Base-by-base conservation (phyloP, 345 rosid genomes). In the Schrenkiella parvula region DNA sequence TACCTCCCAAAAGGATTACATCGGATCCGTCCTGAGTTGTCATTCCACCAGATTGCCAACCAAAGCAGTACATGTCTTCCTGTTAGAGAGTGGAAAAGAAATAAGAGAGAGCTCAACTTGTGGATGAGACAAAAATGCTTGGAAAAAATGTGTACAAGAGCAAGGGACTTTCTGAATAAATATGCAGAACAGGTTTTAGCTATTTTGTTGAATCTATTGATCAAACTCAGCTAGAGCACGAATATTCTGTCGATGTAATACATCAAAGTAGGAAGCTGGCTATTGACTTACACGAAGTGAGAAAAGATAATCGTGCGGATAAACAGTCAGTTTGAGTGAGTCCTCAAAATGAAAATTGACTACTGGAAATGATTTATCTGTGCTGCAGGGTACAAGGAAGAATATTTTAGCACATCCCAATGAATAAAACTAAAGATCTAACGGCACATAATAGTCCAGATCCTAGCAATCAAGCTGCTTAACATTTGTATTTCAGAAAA, bases 1-100 rank as follows among this genome's bases (percentile, higher is more conserved):
- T 86, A 89, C 98, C 97, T 86, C 98, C 98, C 79, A 93, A 77
- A 46, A 93, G 88, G 70, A 85, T 79, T 77, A 88, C 69, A 37
- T 82, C 87, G 41, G 61, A 66, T 28, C 96, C 90, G 39, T 89
- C 90, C 80, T 77, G 80, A 57, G 86, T 79, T 53, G 89, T 87
- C 80, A 81, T 9, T n/a, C 85, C 87, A 38, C 91, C 80, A 25
- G 82, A 84, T 74, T 84, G 87, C 97, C 96, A 93, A 77, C 98
- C 98, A 41, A 93, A 67, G 72, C 98, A 91, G 84, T 89, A 91
- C 13, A 46, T 62, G 17, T 83, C 79, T 2, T 86, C 91, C 98
- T 93, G 91, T 48, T 59, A 39, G 0, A n/a, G 14, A 50, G 14
- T 4, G 5, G n/a, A 1, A 29, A 39, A 12, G n/a, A 19, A 29